These are phyloP conservation scores for Trametes sanguinea DNA, from an alignment of 768 basidiomycete genomes.

Conservation along the genomic window DNA sequence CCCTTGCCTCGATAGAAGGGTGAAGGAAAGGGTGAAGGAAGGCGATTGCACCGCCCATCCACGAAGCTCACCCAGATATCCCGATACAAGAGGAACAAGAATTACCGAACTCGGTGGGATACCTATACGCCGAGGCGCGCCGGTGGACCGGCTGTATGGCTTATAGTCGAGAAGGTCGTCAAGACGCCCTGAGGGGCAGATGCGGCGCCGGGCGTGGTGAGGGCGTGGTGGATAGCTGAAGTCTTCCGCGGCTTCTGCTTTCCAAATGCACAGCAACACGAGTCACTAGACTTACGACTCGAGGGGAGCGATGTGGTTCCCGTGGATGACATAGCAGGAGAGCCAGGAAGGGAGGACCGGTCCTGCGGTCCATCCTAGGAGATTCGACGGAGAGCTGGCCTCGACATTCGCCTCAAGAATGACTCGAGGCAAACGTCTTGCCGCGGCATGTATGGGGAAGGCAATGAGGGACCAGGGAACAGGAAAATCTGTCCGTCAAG, in stretches of 20 bases:
- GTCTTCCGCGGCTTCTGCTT: not conserved
- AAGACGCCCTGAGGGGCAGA: conserved; percentile 5
- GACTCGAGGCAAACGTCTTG: conserved; percentile 13
- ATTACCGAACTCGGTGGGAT: not conserved
- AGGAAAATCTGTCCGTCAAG: conserved; percentile 1
- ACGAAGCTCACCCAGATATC: not conserved
- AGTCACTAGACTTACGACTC: conserved; percentile 13
- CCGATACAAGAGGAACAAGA: not conserved
- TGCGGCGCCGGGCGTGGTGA: conserved; percentile 7
- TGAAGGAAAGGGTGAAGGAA: no score
- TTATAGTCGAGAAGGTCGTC: not conserved
- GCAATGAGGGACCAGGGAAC: conserved; percentile 1
- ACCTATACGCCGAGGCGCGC: conserved; percentile 1
- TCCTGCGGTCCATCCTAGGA: conserved; percentile 15
- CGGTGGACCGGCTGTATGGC: conserved; percentile 12
- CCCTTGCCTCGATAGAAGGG: no score
- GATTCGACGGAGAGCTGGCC: conserved; percentile 3
- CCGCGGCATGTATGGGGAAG: conserved; percentile 16
- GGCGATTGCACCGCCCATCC: not conserved
- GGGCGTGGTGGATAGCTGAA: conserved; percentile 15
- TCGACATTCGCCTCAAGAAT: conserved; percentile 3
- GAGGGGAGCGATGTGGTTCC: conserved; percentile 2
- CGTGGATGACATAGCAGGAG: not conserved
- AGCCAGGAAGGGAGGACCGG: conserved; percentile 4
- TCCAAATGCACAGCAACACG: not conserved